phyloP scores from a whole-genome alignment of 1,284 basidiomycete species.

The Calocybe gambosa region DNA sequence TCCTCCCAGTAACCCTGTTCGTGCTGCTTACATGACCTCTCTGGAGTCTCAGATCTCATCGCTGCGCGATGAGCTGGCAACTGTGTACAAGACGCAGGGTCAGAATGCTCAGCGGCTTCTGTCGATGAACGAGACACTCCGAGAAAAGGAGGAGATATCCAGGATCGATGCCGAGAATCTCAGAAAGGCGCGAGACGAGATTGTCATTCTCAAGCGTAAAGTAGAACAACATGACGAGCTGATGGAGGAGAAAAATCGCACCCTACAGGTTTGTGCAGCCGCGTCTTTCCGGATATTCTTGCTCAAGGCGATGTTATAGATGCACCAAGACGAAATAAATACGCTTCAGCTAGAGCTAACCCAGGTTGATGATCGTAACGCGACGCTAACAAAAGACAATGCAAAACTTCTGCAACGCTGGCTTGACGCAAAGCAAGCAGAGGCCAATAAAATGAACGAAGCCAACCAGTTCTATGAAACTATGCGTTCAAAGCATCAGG shows the following conservation, averaged over 20 bases:
- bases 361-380: constrained; percentile 84
- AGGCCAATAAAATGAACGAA: constrained; percentile 94
- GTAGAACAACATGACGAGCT: constrained; percentile 82
- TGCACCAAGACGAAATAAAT: constrained; percentile 90
- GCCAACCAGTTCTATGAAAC: constrained; percentile 81
- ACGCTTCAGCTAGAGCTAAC: constrained; percentile 86
- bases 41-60: constrained; percentile 91
- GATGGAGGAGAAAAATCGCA: constrained; percentile 83
- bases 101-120: constrained; percentile 92
- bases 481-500: constrained; percentile 64
- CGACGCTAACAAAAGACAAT: constrained; percentile 85
- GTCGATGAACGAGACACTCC: constrained; percentile 88
- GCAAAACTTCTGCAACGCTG: constrained; percentile 91
- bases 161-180: constrained; percentile 74
- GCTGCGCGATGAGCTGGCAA: constrained; percentile 84
- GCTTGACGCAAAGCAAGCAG: constrained; percentile 90
- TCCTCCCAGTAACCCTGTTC: constrained; percentile 66
- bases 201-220: constrained; percentile 63
- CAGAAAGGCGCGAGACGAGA: constrained; percentile 67
- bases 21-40: constrained; percentile 81
- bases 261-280: constrained; percentile 64
- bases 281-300: constrained; percentile 1
- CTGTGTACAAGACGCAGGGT: constrained; percentile 93
- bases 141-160: constrained; percentile 84
- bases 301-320: constrained; percentile 38